Evolutionary conservation across 2,329 filamentous ascomycete species (phyloP).

Genomic region (Pseudogymnoascus sp.): DNA sequence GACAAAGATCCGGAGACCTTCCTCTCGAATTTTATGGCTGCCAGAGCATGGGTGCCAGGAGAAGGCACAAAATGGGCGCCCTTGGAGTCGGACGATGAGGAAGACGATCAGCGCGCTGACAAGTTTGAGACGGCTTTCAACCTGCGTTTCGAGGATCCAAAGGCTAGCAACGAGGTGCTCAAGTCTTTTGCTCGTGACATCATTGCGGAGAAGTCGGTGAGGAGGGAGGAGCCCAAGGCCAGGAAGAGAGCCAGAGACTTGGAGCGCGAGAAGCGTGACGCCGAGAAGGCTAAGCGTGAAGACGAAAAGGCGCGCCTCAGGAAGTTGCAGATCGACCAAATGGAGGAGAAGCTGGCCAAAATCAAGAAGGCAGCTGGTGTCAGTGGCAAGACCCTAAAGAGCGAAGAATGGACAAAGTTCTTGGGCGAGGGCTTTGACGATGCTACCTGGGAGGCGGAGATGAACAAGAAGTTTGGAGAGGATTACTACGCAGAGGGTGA

Average conservation of each 20-base stretch:
- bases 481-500: constrained; percentile 75
- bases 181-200: constrained; percentile 85
- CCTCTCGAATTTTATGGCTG: constrained; percentile 90
- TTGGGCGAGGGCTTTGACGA: constrained; percentile 86
- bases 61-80: constrained; percentile 64
- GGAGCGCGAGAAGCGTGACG: constrained; percentile 70
- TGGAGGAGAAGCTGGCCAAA: constrained; percentile 76
- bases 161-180: constrained; percentile 78
- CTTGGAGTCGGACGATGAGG: constrained; percentile 83
- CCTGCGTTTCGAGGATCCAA: constrained; percentile 87
- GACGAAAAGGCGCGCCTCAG: constrained; percentile 77
- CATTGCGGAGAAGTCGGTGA: constrained; percentile 72
- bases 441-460: constrained; percentile 82
- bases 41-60: constrained; percentile 77
- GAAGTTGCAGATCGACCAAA: constrained; percentile 84
- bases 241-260: constrained; percentile 72
- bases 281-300: constrained; percentile 66
- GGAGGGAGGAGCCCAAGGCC: constrained; percentile 71
- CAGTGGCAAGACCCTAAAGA: constrained; percentile 55
- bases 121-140: constrained; percentile 92
- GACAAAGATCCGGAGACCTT: constrained; percentile 88
- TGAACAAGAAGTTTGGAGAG: constrained; percentile 81
- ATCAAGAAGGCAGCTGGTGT: constrained; percentile 86
- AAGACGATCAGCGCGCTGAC: constrained; percentile 66
- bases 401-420: constrained; percentile 78